Percentiles rank a stretch among this genome's conserved stretches.
These are phyloP conservation scores for Tanacetum coccineum DNA, from an alignment of 129 eudicot genomes.

Conservation along the genomic window DNA sequence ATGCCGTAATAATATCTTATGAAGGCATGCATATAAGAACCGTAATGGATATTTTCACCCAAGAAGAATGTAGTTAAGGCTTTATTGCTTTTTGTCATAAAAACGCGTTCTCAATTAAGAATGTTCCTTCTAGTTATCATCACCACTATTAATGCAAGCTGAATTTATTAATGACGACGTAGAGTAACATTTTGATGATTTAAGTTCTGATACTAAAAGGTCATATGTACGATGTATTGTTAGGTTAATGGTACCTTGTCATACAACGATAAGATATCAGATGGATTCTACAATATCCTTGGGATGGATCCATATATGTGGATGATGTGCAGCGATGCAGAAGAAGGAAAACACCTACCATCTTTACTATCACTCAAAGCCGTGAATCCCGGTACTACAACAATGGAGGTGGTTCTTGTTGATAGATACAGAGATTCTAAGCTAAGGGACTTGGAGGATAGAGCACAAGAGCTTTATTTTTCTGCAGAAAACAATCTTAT, in stretches of 20 bases:
- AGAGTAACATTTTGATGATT: not conserved
- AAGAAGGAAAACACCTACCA: constrained; percentile 67
- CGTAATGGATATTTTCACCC: not conserved
- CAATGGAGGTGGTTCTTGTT: constrained; percentile 82
- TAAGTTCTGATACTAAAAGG: not conserved
- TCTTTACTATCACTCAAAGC: constrained; percentile 58
- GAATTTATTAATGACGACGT: not conserved
- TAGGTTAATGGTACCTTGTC: constrained; percentile 87
- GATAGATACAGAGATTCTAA: constrained; percentile 74
- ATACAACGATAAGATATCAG: constrained; percentile 78
- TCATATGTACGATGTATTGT: not conserved
- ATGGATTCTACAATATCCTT: constrained; percentile 81
- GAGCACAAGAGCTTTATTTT: constrained; percentile 74
- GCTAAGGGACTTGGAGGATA: constrained; percentile 75
- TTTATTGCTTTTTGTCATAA: not conserved
- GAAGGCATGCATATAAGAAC: not conserved
- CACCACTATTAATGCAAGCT: not conserved
- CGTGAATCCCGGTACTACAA: constrained; percentile 53
- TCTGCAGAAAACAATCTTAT: constrained; percentile 51
- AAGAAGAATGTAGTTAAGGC: not conserved
- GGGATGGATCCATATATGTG: constrained; percentile 96
- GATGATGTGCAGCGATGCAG: constrained; percentile 63
- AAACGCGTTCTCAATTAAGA: not conserved
- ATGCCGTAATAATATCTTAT: not conserved
- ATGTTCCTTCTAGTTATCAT: not conserved